A percentile compares a stretch with the other conserved stretches of the same genome.
These are phyloP conservation scores for Aspergillus asperescens DNA, from an alignment of 495 filamentous ascomycete species.

Conservation along the genomic window DNA sequence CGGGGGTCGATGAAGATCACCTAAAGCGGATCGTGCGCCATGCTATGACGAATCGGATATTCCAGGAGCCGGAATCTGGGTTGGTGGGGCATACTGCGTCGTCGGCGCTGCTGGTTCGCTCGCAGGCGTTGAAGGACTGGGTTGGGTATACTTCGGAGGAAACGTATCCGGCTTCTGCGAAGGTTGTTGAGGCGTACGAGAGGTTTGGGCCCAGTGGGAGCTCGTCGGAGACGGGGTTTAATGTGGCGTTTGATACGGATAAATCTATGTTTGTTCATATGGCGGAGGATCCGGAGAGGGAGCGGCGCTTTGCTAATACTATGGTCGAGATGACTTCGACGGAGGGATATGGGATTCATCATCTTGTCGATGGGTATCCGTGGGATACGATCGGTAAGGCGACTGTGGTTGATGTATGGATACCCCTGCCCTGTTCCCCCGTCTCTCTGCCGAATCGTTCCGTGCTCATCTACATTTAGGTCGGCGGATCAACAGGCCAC, in stretches of 20 bases:
- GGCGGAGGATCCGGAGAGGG: background rate
- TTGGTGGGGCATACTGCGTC: background rate
- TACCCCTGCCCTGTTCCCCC: background rate
- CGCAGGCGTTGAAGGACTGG: background rate
- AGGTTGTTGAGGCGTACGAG: background rate
- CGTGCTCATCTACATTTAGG: no score
- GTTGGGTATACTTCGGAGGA: background rate
- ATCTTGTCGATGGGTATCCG: background rate
- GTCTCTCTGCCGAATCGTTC: no score
- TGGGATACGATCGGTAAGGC: background rate
- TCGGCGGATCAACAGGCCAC: slow-evolving; percentile 11
- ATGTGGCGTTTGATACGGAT: background rate
- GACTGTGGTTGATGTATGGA: slow-evolving; percentile 1
- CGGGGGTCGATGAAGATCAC: background rate
- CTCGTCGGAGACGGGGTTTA: background rate
- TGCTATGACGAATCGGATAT: slow-evolving; percentile 7
- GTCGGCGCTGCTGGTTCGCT: background rate
- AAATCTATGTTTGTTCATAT: slow-evolving; percentile 1
- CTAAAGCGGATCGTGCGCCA: background rate
- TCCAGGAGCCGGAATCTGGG: background rate
- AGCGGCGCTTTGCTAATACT: background rate
- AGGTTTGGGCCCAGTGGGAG: background rate
- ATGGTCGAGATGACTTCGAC: slow-evolving; percentile 1
- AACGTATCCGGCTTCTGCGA: background rate
- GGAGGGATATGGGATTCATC: background rate